Base-by-base conservation (phyloP, 192 early-diverging fungal genomes). In the Linnemannia zychae region DNA sequence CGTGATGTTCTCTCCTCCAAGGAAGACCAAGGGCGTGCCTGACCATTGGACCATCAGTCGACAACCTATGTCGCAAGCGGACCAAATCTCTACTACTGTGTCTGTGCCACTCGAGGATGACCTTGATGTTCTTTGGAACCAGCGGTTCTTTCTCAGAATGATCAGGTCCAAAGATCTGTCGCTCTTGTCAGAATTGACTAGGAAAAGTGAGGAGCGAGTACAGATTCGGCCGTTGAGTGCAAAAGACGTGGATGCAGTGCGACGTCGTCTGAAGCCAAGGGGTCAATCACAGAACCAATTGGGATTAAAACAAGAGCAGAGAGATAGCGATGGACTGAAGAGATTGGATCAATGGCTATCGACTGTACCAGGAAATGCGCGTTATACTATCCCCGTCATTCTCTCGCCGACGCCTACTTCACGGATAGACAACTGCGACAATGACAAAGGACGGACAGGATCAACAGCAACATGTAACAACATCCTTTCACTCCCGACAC, bases 91-190 rank as follows among this genome's bases (percentile, higher is more conserved):
- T 50, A 7, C 67, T 16, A 38, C 47, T 65, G 63, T 50, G 48
- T 63, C 46, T 48, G 38, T 40, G 15, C 18, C n/a, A 37, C 13
- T 20, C 16, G 17, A 50, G n/a, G 17, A 34, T 13, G 24, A 18
- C 3, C 34, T 72, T 7, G 74, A 79, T 28, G 4, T 85, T n/a
- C 68, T 85, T 5, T 85, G 83, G 83, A 77, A 85, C 50, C 73
- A 76, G 15, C 73, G 83, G 0, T 85, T 73, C 49, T 85, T 85
- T 40, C 37, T 85, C 49, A 68, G 67, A 20, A 70, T 84, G n/a
- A 9, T 13, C 24, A 22, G 13, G 3, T 15, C 28, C 11, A 15
- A 31, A 28, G 38, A 65, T 3, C 12, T 9, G 4, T 4, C 38
- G 36, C 15, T 18, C 11, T n/a, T 4, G 31, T 37, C 50, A 7